Evolutionary conservation across 2,329 filamentous ascomycete genomes (phyloP).

Genomic region (Ustulina deusta): DNA sequence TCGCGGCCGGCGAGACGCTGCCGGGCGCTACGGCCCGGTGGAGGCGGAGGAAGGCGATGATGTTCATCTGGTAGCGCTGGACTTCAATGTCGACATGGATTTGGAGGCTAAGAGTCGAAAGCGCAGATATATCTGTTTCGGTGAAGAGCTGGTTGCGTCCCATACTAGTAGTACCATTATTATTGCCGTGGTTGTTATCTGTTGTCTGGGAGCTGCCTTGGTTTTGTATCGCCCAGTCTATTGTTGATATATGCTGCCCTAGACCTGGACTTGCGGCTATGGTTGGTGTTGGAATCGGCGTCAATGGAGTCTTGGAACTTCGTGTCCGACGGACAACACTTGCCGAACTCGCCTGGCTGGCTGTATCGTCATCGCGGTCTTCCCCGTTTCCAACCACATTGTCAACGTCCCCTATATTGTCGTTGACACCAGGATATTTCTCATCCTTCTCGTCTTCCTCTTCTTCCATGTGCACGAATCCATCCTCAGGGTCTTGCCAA

Average conservation of each 20-base stretch:
- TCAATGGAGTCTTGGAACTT: constrained; percentile 29
- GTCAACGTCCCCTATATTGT: background rate
- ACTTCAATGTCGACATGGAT: constrained; percentile 81
- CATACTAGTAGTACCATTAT: background rate
- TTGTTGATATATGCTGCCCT: constrained; percentile 18
- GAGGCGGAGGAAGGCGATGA: constrained; percentile 86
- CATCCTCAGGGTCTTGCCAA: constrained; percentile 79
- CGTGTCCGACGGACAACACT: constrained; percentile 58
- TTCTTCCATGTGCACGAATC: constrained; percentile 80
- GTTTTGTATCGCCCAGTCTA: constrained; percentile 32
- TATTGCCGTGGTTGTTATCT: constrained; percentile 10
- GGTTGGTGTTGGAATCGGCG: constrained; percentile 26
- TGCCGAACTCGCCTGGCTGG: constrained; percentile 39
- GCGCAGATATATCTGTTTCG: constrained; percentile 65
- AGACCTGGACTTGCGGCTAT: background rate
- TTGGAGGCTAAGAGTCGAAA: constrained; percentile 68
- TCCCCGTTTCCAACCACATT: background rate
- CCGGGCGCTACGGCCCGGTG: constrained; percentile 81
- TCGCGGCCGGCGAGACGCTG: constrained; percentile 82
- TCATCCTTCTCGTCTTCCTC: constrained; percentile 50
- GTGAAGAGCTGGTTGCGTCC: constrained; percentile 41
- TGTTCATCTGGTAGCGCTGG: constrained; percentile 85
- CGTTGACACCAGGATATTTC: background rate
- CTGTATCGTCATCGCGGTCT: constrained; percentile 22
- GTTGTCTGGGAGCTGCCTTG: background rate